Base-by-base conservation (phyloP, 2,329 filamentous ascomycete species). In the Thelonectria olida region DNA sequence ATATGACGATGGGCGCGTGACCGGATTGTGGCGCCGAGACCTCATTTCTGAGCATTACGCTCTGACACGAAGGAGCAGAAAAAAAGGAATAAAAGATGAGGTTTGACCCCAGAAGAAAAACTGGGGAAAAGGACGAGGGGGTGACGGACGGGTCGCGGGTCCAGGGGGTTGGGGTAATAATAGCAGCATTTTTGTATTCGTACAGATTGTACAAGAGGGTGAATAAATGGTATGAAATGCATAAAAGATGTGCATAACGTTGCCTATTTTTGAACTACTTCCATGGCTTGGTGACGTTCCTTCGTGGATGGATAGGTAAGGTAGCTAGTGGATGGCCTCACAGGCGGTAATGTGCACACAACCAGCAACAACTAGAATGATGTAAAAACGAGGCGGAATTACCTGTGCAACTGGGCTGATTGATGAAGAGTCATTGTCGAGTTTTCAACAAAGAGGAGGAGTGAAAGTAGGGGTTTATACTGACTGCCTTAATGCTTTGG, bases 11-110 rank as follows among this genome's bases (percentile, higher is more conserved):
- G 61, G 42, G 28, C 28, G n/a, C n/a, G n/a, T n/a, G n/a, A n/a
- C n/a, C n/a, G n/a, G 44, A 42, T 20, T 60, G 63, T 65, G 68
- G 67, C 66, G 66, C 63, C 69, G 61, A 71, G 61, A 68, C 56
- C 45, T 62, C 50, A 59, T 59, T 58, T 68, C 58, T 63, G 61
- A 57, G 39, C 49, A 28, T 53, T 27, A 20, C 28, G 48, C 28
- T 31, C 28, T 7, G 36, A 39, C 25, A 25, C 52, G 48, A 34
- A 58, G 47, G 36, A 63, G 59, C 57, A 34, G 23, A 27, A 39
- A 62, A 44, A 41, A 31, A 44, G 23, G 57, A 39, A 28, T 45
- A 50, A 45, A 60, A 34, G n/a, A n/a, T n/a, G n/a, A n/a, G n/a
- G 45, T 44, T 44, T 25, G n/a, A n/a, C 36, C 38, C 23, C 39